Percentiles rank a stretch among this genome's conserved stretches.
These are phyloP conservation scores for Penicillium polonicum DNA, from an alignment of 2,329 filamentous ascomycete species.

Conservation along the genomic window DNA sequence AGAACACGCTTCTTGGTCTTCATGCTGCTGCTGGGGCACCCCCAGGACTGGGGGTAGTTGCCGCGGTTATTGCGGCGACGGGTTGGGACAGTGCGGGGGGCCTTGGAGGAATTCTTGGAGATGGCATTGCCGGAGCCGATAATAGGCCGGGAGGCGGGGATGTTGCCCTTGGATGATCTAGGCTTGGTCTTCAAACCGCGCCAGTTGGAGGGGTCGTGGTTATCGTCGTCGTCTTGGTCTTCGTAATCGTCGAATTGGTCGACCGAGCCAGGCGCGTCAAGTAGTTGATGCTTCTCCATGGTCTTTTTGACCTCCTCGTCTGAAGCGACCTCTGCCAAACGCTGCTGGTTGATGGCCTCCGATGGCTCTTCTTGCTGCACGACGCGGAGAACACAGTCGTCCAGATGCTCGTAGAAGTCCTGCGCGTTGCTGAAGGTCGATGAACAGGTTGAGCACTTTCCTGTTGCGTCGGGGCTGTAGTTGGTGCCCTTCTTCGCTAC, in stretches of 20 bases:
- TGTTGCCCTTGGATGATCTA: conserved; percentile 54
- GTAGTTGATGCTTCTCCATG: conserved; percentile 58
- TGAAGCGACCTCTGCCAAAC: conserved; percentile 58
- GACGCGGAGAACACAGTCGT: conserved; percentile 64
- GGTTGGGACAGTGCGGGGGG: conserved; percentile 60
- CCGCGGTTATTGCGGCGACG: conserved; percentile 86
- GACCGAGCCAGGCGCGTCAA: conserved; percentile 48
- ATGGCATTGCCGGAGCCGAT: conserved; percentile 48
- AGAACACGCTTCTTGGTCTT: conserved; percentile 97
- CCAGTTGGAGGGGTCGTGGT: conserved; percentile 47
- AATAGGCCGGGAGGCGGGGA: conserved; percentile 50
- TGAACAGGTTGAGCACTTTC: conserved; percentile 89
- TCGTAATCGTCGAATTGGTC: conserved; percentile 53
- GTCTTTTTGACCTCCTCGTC: conserved; percentile 58
- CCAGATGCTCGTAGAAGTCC: conserved; percentile 96
- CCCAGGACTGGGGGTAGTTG: conserved; percentile 92
- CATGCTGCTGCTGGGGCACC: conserved; percentile 88
- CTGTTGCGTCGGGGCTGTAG: conserved; percentile 73
- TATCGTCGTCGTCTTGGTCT: conserved; percentile 57
- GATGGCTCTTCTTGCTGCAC: conserved; percentile 60
- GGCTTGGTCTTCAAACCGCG: conserved; percentile 49
- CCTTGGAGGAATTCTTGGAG: conserved; percentile 49
- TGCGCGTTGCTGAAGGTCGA: conserved; percentile 81
- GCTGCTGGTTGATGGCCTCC: conserved; percentile 58
- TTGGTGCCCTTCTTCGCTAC: conserved; percentile 64